Conservation (phyloP, 257 asterid species). For the Solanum appendiculatum region DNA sequence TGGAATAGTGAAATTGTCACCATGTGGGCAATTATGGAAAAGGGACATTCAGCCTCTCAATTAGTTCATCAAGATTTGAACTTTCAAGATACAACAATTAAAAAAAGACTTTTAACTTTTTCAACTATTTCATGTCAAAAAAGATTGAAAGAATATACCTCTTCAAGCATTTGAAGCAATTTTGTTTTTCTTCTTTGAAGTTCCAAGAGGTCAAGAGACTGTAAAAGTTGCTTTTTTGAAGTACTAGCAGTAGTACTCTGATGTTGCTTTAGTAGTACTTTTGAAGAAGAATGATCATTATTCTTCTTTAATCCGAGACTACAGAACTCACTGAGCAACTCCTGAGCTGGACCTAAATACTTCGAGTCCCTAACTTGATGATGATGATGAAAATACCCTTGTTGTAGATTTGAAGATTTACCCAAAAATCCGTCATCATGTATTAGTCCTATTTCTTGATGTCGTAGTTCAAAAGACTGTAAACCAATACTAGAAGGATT, state of each 20-base stretch:
- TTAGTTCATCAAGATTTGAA: slow-evolving; percentile 24
- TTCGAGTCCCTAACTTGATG: slow-evolving; percentile 37
- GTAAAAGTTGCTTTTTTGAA: slow-evolving; percentile 34
- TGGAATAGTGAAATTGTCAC: slow-evolving; percentile 17
- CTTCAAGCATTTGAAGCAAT: slow-evolving; percentile 78
- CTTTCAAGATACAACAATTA: neutral
- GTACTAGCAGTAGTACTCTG: slow-evolving; percentile 23
- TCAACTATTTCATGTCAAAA: neutral
- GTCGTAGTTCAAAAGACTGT: slow-evolving; percentile 57
- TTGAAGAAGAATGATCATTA: slow-evolving; percentile 2
- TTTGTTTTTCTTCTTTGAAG: slow-evolving; percentile 63
- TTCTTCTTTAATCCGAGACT: slow-evolving; percentile 33
- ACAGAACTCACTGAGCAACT: slow-evolving; percentile 71
- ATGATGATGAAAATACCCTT: slow-evolving; percentile 1
- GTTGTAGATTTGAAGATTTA: slow-evolving; percentile 6
- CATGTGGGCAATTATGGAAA: slow-evolving; percentile 42
- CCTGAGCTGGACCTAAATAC: slow-evolving; percentile 61
- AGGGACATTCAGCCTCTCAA: slow-evolving; percentile 11
- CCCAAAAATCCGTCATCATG: slow-evolving; percentile 26
- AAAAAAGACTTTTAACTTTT: neutral
- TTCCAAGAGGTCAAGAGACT: slow-evolving; percentile 62
- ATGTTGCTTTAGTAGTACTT: slow-evolving; percentile 13
- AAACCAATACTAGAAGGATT: slow-evolving; percentile 49
- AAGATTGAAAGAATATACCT: slow-evolving; percentile 27
- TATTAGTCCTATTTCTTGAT: slow-evolving; percentile 12